Evolutionary conservation across 306 rosid species (phyloP).

Genomic region (Chamaecrista fasciculata): DNA sequence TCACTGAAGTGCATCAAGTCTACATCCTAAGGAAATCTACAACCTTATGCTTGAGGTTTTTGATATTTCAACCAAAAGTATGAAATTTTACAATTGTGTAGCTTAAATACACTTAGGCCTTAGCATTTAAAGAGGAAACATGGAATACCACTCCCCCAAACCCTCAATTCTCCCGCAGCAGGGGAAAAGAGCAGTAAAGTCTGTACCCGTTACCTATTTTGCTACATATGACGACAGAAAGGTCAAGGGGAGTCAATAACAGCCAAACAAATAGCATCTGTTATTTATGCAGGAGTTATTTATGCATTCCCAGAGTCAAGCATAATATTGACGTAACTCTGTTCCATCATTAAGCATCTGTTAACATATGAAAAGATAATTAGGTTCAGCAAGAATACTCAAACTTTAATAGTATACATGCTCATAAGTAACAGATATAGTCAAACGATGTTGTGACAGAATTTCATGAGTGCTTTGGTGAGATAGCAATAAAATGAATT

Average conservation of each 20-base stretch:
- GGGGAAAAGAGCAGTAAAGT: slow-evolving; percentile 10
- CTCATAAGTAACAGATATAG: not conserved
- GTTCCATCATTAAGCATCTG: slow-evolving; percentile 45
- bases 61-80: slow-evolving; percentile 9
- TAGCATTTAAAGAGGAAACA: not conserved
- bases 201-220: not conserved
- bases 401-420: slow-evolving; percentile 9
- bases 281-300: not conserved
- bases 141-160: slow-evolving; percentile 19
- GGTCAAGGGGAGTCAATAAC: slow-evolving; percentile 7
- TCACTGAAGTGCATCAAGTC: not conserved
- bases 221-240: slow-evolving; percentile 8
- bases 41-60: not conserved
- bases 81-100: not conserved
- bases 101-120: not conserved
- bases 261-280: not conserved
- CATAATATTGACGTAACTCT: slow-evolving; percentile 22
- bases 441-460: not conserved
- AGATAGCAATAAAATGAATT: not conserved
- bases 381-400: slow-evolving; percentile 7
- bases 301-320: slow-evolving; percentile 43
- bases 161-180: slow-evolving; percentile 12
- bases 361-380: slow-evolving; percentile 18
- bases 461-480: not conserved
- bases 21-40: not conserved